Evolutionary conservation across 495 filamentous ascomycete genomes (phyloP), one percentile per base, ranked within the genome.

Genomic region (Pyronema domesticum): DNA sequence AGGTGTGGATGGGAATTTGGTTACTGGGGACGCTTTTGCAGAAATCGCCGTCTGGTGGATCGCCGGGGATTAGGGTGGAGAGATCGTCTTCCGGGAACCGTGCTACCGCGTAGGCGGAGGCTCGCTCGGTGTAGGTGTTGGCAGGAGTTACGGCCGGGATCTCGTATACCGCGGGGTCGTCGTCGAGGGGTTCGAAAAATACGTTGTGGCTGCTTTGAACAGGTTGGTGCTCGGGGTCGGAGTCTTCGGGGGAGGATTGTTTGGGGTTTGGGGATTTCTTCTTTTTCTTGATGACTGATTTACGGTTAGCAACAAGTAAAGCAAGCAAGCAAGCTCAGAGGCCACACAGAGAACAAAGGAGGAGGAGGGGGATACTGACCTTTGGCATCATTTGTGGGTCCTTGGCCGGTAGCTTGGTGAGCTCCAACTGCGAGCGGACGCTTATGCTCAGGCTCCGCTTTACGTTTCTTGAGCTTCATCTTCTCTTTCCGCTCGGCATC

Each of bases 111-210:
- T 84, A 94, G 42, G 95, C 86, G 57, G 86, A 77, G 55, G 80
- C 81, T 66, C 82, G 83, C 57, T 89, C 81, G 5, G 88, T 84
- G 57, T 88, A 80, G 3, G 76, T 76, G 80, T 89, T 93, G 42
- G 75, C 80, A 3, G 77, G 72, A 5, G 73, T 75, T 7, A 87
- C 71, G 0, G 82, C 74, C 11, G 82, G 81, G 55, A 99, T 95
- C 54, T 96, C 82, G 68, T 99, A 99, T 47, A 95, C 74, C 37
- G 89, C 95, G 0, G 89, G 86, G 63, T 99, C 91, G 59, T 91
- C 81, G 39, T 89, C 89, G 61, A 99, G 94, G 1, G 85, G 88
- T 81, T 23, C 82, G 42, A 54, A 54, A 3, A 59, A 78, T 71
- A 54, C 87, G 80, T 30, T 85, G 77, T 84, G 76, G 17, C 83